Evolutionary conservation across 1,139 yeast genomes (phyloP), one percentile per base, ranked within the genome.

Genomic region (Hyphopichia burtonii): DNA sequence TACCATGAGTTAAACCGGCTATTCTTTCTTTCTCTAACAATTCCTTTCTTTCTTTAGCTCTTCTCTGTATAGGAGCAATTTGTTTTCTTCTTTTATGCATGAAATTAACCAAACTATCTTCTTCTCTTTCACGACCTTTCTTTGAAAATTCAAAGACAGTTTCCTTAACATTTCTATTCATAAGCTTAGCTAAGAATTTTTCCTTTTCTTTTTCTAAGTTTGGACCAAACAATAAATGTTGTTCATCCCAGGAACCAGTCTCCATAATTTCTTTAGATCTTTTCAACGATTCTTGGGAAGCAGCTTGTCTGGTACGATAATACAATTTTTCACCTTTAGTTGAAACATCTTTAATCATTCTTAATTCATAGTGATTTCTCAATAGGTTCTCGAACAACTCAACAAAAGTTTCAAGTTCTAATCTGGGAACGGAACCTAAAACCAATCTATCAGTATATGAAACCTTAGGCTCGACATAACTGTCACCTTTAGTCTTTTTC

Each of bases 131-230:
- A 31, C 59, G 62, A 31, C 71, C 73, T 41, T 76, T 78, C 52
- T 82, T 80, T 44, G 77, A 74, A 63, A 89, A 85, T 62, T 94
- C 99, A 61, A 94, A 94, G 8, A 94, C 97, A 0, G 99, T 94
- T 59, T 93, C 98, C 56, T 87, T 84, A 38, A 79, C 69, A 41
- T 74, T 62, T 55, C 96, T 74, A 52, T 87, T 78, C 42, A 79
- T 78, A 45, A 94, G 71, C 53, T 82, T 81, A 11, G 80, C 85
- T 50, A 94, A 73, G 55, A 93, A 83, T 16, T 68, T 78, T 37
- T 87, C 76, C 59, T 90, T 87, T 50, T 86, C 96, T 46, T 69
- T 74, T 57, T 90, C 97, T 42, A 75, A 56, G 56, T 83, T 83
- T 37, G 78, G 76, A 19, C 94, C 94, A 63, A 88, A 88, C 42